phyloP scores from a whole-genome alignment of 2,329 filamentous ascomycete genomes.

The Zelopaecilomyces penicillatus region DNA sequence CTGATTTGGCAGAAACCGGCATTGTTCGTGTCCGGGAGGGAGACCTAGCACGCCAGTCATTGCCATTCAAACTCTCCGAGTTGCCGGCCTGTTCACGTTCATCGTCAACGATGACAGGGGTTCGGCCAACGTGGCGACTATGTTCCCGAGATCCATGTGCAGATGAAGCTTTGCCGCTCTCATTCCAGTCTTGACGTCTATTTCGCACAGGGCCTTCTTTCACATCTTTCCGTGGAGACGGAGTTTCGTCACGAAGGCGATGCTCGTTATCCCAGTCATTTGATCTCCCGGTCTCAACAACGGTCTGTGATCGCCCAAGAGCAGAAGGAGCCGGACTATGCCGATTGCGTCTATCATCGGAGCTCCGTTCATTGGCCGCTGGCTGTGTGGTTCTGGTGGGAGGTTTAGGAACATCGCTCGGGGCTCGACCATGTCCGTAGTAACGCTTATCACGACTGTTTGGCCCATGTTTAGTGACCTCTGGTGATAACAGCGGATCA shows the following conservation, averaged over 20 bases:
- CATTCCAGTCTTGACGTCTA: conserved; percentile 14
- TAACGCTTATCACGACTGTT: conserved; percentile 36
- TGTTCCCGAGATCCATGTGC: conserved; percentile 17
- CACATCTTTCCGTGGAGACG: conserved; percentile 19
- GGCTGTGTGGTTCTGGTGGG: conserved; percentile 21
- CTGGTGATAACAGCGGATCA: conserved; percentile 32
- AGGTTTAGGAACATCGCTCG: conserved; percentile 13
- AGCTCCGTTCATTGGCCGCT: conserved; percentile 18
- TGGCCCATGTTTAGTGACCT: conserved; percentile 32
- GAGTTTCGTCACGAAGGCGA: conserved; percentile 18
- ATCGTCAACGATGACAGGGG: conserved; percentile 20
- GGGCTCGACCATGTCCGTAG: conserved; percentile 19
- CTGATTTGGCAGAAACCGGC: conserved; percentile 20
- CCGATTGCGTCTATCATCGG: conserved; percentile 16
- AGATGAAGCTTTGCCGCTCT: conserved; percentile 12
- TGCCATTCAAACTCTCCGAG: conserved; percentile 15
- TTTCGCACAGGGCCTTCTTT: conserved; percentile 24
- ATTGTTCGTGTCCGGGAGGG: conserved; percentile 28
- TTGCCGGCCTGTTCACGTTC: conserved; percentile 18
- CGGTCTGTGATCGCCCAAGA: conserved; percentile 19
- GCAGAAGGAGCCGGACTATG: conserved; percentile 19
- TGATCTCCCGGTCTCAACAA: conserved; percentile 21
- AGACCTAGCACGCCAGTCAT: conserved; percentile 14
- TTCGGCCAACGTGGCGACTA: conserved; percentile 11
- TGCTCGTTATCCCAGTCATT: conserved; percentile 24